Percentiles rank a stretch among this genome's conserved stretches.
Conservation (phyloP, 2,329 filamentous ascomycete species). For the Claviceps sorghi region DNA sequence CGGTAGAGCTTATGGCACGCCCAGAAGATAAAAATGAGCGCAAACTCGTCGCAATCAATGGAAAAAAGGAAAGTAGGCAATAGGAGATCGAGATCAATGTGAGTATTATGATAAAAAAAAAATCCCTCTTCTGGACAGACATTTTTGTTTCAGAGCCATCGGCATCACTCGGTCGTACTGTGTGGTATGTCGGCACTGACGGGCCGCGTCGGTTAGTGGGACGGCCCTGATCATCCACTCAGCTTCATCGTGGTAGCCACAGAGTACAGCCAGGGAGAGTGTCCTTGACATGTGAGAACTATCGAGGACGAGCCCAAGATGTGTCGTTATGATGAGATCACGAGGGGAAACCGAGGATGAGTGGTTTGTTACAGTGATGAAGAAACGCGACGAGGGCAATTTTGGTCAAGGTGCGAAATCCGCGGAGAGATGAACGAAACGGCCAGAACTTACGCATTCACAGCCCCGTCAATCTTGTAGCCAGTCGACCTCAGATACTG, state of each 20-base stretch:
- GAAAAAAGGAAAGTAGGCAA: background rate
- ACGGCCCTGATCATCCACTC: slow-evolving; percentile 16
- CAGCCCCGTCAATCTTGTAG: slow-evolving; percentile 38
- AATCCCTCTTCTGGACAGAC: slow-evolving; percentile 1
- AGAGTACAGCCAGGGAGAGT: background rate
- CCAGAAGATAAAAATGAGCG: background rate
- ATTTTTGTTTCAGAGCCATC: slow-evolving; percentile 20
- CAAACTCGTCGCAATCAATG: background rate
- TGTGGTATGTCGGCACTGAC: slow-evolving; percentile 14
- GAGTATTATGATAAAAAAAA: background rate
- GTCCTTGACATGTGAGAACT: background rate
- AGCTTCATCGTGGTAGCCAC: slow-evolving; percentile 4
- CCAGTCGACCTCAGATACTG: slow-evolving; percentile 34
- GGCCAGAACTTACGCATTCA: slow-evolving; percentile 39
- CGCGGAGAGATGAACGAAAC: background rate
- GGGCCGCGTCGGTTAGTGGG: slow-evolving; percentile 17
- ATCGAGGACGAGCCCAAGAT: background rate
- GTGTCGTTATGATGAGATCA: background rate
- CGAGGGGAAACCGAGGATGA: background rate
- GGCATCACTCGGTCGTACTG: slow-evolving; percentile 25
- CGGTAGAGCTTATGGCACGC: background rate
- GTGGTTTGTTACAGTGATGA: background rate
- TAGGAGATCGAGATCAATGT: background rate
- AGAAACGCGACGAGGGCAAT: background rate
- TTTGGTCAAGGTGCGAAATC: background rate